phyloP scores from a whole-genome alignment of 768 basidiomycete species.

The Boletus insuetus region DNA sequence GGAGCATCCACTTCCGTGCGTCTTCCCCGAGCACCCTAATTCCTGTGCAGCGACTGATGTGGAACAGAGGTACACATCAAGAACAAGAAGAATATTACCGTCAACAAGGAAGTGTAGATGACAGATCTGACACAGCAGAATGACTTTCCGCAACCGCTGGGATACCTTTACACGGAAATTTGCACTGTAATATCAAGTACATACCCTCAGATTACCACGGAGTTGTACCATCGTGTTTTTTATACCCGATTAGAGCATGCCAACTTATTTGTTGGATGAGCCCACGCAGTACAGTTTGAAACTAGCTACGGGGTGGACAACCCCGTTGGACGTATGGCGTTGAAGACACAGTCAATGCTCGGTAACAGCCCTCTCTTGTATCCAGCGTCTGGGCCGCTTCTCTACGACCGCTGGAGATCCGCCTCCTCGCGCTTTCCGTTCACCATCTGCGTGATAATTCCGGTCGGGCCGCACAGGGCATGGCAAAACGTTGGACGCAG shows the following conservation, averaged over 20 bases:
- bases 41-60: slow-evolving; percentile 17
- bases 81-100: slow-evolving; percentile 60
- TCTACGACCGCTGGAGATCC: slow-evolving; percentile 44
- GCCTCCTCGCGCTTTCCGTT: slow-evolving; percentile 27
- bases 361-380: slow-evolving; percentile 57
- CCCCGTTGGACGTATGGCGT: neutral
- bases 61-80: slow-evolving; percentile 55
- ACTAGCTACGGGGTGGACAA: neutral
- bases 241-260: slow-evolving; percentile 9
- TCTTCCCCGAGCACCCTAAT: slow-evolving; percentile 7
- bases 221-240: slow-evolving; percentile 22
- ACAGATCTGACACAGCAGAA: slow-evolving; percentile 15
- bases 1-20: slow-evolving; percentile 60
- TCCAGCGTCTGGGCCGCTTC: slow-evolving; percentile 74
- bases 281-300: neutral
- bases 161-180: slow-evolving; percentile 27
- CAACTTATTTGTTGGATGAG: neutral
- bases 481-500: slow-evolving; percentile 73
- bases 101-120: slow-evolving; percentile 32
- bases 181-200: slow-evolving; percentile 29
- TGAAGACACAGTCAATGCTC: slow-evolving; percentile 11
- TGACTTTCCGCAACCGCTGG: slow-evolving; percentile 13
- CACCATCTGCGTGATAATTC: slow-evolving; percentile 57
- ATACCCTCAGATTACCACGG: slow-evolving; percentile 20
- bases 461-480: slow-evolving; percentile 70